Base-by-base conservation (phyloP, 1,139 yeast genomes). In the Meyerozyma guilliermondii region DNA sequence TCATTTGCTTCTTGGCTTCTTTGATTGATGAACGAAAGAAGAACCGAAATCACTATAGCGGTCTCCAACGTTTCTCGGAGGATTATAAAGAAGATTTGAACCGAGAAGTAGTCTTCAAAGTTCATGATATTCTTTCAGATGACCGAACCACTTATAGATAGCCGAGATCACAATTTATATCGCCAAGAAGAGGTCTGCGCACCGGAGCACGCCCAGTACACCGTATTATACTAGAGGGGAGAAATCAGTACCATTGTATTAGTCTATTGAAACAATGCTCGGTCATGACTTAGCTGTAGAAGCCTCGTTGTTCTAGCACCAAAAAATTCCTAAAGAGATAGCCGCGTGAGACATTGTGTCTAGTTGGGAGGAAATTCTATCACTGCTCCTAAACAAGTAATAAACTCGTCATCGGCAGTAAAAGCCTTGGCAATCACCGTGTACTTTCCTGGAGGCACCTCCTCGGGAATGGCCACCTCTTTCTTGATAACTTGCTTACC, bases 371-470 rank as follows among this genome's bases (percentile, higher is more conserved):
- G 80, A 64, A 85, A 83, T 41, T 77, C 80, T 35, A 91, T 83
- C 8, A 81, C 75, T 11, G 96, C 97, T 29, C 87, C 78, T 56
- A 92, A 72, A 63, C 98, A 92, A 28, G 96, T 82, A 51, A 92
- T 81, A 50, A 83, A 76, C 39, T 77, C 81, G 54, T 87, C 96
- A 44, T 86, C 88, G 41, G 68, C 79, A 38, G 95, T 88, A 67
- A 77, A 92, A 5, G 98, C 98, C 57, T 92, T 80, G 16, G 97
- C 98, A 46, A 75, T 71, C 40, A 91, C 95, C 36, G 78, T 67
- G 67, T 92, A 92, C 60, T 78, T 84, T 37, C 98, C 98, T 24
- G 98, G 96, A 46, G 98, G 98, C 22, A 91, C 95, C 63, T 88
- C 94, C n/a, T 74, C 70, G 16, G 98, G 98, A 48, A 92, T 79